These are phyloP conservation scores for Aspergillus conjunctus DNA, from an alignment of 495 filamentous ascomycete species.

Conservation along the genomic window DNA sequence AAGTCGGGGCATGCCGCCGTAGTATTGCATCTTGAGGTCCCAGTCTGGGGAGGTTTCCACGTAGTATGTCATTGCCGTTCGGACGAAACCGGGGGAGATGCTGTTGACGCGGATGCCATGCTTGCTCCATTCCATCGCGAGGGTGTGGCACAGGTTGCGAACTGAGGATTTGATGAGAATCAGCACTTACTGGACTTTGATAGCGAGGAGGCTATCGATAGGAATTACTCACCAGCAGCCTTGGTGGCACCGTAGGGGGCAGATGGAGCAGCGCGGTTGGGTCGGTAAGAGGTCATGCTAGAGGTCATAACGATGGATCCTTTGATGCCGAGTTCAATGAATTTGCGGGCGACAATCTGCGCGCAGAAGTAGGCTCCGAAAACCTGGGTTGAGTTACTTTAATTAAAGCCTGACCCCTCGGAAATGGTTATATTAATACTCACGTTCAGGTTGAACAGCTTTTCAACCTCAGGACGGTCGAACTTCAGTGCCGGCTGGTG, in stretches of 20 bases:
- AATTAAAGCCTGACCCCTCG: no score
- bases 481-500: no score
- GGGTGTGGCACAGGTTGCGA: conserved; percentile 29
- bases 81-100: conserved; percentile 41
- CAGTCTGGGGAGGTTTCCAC: conserved; percentile 44
- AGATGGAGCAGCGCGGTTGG: conserved; percentile 42
- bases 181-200: no score
- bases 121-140: conserved; percentile 52
- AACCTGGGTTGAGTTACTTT: no score
- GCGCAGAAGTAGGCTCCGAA: no score
- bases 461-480: no score
- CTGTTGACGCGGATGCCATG: conserved; percentile 50
- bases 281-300: conserved; percentile 51
- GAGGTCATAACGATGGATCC: conserved; percentile 50
- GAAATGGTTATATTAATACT: no score
- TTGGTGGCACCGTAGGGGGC: conserved; percentile 33
- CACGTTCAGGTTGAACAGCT: no score
- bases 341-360: no score
- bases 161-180: no score
- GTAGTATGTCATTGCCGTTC: conserved; percentile 44
- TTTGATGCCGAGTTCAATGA: conserved; percentile 18
- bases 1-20: conserved; percentile 47
- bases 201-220: no score
- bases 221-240: no score
- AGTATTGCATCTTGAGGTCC: conserved; percentile 47